Conservation (phyloP, 208 protist genomes). For the Trypanosoma brucei region DNA sequence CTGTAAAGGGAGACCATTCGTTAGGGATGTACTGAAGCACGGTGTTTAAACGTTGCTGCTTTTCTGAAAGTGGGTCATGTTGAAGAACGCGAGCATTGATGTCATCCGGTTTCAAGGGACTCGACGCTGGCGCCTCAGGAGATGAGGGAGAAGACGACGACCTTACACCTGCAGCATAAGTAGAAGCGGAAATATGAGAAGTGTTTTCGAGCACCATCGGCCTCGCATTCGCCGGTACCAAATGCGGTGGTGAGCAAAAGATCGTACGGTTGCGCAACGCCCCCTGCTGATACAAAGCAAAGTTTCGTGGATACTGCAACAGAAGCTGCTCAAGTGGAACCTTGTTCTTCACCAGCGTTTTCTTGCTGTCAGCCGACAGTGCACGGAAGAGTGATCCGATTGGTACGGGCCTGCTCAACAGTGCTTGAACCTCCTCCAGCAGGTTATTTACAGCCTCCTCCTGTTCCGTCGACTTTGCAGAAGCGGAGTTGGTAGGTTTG, state of each 20-base stretch:
- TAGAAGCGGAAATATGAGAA: not conserved
- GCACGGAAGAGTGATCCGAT: constrained; percentile 42
- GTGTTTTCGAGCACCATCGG: constrained; percentile 12
- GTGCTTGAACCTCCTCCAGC: constrained; percentile 25
- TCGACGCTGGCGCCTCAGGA: not conserved
- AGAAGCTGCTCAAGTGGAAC: constrained; percentile 56
- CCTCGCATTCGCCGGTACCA: constrained; percentile 15
- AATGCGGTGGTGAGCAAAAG: not conserved
- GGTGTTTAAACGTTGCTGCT: constrained; percentile 30
- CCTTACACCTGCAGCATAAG: too few species aligned
- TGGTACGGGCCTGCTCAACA: constrained; percentile 21
- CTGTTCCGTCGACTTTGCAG: not conserved
- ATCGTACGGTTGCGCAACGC: constrained; percentile 15
- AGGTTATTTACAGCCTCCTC: constrained; percentile 22
- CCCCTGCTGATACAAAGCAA: constrained; percentile 31
- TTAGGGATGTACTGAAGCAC: constrained; percentile 67
- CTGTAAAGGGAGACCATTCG: constrained; percentile 37
- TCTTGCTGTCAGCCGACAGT: constrained; percentile 30
- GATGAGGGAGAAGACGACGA: not conserved
- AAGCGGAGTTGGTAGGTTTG: not conserved
- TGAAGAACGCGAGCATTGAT: constrained; percentile 21
- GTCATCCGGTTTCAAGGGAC: not conserved
- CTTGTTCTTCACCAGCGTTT: constrained; percentile 31
- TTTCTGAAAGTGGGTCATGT: constrained; percentile 21
- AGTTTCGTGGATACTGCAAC: constrained; percentile 48